Conservation (phyloP, 225 moss, liverwort and hornwort species). For the Marchantia polymorpha region DNA sequence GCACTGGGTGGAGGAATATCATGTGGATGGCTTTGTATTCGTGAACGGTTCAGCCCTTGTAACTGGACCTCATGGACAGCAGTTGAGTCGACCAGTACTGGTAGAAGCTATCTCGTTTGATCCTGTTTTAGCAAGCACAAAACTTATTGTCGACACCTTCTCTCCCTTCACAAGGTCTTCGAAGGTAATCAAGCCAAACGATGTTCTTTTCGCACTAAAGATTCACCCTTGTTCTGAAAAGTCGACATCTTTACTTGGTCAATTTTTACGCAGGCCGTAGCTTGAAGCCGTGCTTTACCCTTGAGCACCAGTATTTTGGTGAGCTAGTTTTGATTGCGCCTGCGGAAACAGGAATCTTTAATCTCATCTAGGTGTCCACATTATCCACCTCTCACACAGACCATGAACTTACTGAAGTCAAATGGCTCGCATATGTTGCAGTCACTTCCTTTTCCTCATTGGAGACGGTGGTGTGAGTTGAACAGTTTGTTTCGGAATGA, state of each 20-base stretch:
- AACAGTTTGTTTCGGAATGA: constrained; percentile 65
- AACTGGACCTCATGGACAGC: constrained; percentile 86
- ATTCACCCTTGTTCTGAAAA: not conserved
- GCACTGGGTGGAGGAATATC: constrained; percentile 81
- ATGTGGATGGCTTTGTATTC: constrained; percentile 87
- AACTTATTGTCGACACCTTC: constrained; percentile 71
- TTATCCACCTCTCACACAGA: not conserved
- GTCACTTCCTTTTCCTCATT: constrained; percentile 75
- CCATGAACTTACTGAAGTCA: not conserved
- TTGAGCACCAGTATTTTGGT: not conserved
- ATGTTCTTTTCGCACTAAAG: not conserved
- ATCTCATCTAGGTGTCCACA: not conserved
- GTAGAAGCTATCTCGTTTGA: constrained; percentile 86
- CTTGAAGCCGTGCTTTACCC: not conserved
- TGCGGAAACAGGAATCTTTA: too few species aligned
- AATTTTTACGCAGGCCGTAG: not conserved
- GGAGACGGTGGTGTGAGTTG: constrained; percentile 94
- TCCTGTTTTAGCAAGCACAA: constrained; percentile 69
- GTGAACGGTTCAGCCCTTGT: constrained; percentile 65
- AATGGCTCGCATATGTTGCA: constrained; percentile 25
- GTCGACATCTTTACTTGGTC: not conserved
- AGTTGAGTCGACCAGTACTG: constrained; percentile 78
- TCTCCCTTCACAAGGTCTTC: constrained; percentile 62
- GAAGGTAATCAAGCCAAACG: constrained; percentile 44
- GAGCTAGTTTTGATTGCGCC: not conserved